These are phyloP conservation scores for Fusarium sulawesiense DNA, from an alignment of 2,329 filamentous ascomycete species.

Conservation along the genomic window DNA sequence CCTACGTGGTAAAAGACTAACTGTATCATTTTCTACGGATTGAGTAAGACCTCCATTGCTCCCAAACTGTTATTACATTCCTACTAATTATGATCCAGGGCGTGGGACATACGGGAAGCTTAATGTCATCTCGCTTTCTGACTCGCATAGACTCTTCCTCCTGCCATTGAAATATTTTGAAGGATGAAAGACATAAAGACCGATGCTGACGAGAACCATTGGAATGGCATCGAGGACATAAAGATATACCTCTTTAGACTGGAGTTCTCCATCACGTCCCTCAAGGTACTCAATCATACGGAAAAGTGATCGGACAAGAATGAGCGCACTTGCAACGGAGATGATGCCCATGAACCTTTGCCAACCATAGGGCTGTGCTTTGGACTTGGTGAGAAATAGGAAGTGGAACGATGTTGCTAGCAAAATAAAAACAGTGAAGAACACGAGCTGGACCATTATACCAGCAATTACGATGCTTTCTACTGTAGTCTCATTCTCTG, in stretches of 20 bases:
- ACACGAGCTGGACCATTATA: background rate
- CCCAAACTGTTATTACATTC: too few relatives aligned
- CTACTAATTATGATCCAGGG: too few relatives aligned
- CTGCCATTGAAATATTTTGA: background rate
- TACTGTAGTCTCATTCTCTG: background rate
- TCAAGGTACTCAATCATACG: slow-evolving; percentile 1
- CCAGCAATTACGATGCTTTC: background rate
- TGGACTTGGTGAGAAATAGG: background rate
- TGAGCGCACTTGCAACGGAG: background rate
- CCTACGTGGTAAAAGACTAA: too few relatives aligned
- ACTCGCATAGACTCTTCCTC: background rate
- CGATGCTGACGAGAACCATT: background rate
- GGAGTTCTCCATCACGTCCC: background rate
- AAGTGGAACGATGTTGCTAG: background rate
- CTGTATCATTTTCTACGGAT: too few relatives aligned
- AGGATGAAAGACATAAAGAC: background rate
- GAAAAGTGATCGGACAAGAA: slow-evolving; percentile 1
- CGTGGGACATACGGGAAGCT: background rate
- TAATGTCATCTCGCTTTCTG: background rate
- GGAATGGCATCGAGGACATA: background rate
- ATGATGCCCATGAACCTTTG: background rate
- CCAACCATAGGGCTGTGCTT: background rate
- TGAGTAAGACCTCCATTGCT: too few relatives aligned
- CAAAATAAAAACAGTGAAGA: slow-evolving; percentile 2
- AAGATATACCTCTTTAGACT: background rate